Evolutionary conservation across 805 yeast species (phyloP), one percentile per base, ranked within the genome.

Genomic region (Suhomyces vadensis): DNA sequence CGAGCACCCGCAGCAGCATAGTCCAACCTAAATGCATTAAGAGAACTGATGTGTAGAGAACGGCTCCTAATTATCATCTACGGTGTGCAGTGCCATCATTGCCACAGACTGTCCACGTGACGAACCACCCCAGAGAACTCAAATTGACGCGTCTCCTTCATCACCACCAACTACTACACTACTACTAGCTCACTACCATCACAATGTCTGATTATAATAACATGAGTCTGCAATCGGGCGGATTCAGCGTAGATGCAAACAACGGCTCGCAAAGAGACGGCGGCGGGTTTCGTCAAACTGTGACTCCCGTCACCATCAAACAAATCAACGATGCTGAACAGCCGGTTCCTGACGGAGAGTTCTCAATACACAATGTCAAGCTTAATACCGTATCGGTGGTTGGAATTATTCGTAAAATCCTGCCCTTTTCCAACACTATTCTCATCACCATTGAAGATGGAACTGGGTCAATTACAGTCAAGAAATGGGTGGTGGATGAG

Each of bases 361-460:
- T 77, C 60, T 71, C 66, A 22, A 64, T 81, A 25, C 74, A 81
- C 54, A 81, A 80, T 36, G 76, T 84, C 31, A 84, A 82, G 43
- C 63, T 86, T 41, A 79, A 76, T 52, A 75, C 79, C 58, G 84
- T 86, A 9, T 74, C 82, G 20, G 63, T 85, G 54, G 79, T 83
- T 6, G 95, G 90, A 0, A 80, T 85, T 16, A 69, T 86, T n/a
- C 74, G 92, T 57, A 80, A 79, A 46, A 78, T 84, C 11, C 73
- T 74, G 2, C 81, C 81, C 46, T 76, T 75, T 46, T 75, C 85
- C 1, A 71, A 83, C 6, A 79, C 81, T 35, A 64, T 83, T 22
- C 64, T 67, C 16, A 59, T 84, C 36, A 79, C 82, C 14, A 57
- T 86, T n/a, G 94, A 86, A 56, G 95, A 86, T 60, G 92, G 94